Conservation (phyloP, 768 basidiomycete genomes). For the Mycena pura region DNA sequence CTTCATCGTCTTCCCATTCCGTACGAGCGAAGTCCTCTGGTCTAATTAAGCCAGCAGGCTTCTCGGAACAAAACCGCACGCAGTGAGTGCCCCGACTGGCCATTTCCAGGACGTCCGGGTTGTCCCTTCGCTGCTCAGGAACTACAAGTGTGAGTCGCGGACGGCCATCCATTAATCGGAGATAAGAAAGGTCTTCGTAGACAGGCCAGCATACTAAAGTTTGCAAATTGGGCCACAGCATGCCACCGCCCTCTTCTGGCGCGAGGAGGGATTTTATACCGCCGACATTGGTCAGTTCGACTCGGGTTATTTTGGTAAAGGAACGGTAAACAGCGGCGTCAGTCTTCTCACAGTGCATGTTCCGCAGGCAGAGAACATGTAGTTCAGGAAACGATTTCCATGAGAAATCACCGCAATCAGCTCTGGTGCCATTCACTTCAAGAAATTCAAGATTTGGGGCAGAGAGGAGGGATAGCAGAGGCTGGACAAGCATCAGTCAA, state of each 20-base stretch:
- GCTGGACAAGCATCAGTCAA: slow-evolving; percentile 5
- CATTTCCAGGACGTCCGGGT: not conserved
- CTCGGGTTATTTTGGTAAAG: slow-evolving; percentile 13
- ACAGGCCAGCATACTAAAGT: slow-evolving; percentile 1
- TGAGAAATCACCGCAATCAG: slow-evolving; percentile 23
- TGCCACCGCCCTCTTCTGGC: not conserved
- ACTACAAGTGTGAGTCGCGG: slow-evolving; percentile 3
- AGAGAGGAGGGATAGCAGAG: slow-evolving; percentile 27
- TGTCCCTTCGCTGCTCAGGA: not conserved
- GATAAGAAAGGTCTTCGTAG: slow-evolving; percentile 2
- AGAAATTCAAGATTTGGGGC: slow-evolving; percentile 40
- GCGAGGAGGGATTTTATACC: not conserved
- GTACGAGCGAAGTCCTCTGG: not conserved
- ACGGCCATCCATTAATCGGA: not conserved
- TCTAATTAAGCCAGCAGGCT: slow-evolving; percentile 3
- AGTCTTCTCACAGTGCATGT: not conserved
- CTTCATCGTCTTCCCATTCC: slow-evolving; percentile 7
- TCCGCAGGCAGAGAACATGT: slow-evolving; percentile 14
- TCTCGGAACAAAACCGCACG: slow-evolving; percentile 7
- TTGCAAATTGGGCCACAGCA: slow-evolving; percentile 14
- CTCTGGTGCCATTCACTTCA: slow-evolving; percentile 31
- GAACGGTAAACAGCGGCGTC: slow-evolving; percentile 16
- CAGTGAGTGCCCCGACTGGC: not conserved
- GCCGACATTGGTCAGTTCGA: slow-evolving; percentile 14
- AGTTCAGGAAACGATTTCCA: slow-evolving; percentile 14